These are phyloP conservation scores for Penicillium carneum DNA, from an alignment of 2,329 filamentous ascomycete species.

Conservation along the genomic window DNA sequence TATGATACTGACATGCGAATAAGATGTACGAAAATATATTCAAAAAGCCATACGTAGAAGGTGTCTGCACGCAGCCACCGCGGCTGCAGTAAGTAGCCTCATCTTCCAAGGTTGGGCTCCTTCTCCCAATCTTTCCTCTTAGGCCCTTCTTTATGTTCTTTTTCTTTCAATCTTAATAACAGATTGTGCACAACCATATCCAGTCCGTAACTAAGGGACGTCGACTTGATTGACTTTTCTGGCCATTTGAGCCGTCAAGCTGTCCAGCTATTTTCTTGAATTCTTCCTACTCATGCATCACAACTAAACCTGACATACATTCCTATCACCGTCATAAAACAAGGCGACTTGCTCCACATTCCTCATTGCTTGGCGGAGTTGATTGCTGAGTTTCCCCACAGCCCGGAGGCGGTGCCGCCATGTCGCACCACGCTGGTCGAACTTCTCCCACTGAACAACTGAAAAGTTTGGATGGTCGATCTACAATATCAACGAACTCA, in stretches of 20 bases:
- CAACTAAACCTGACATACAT: conserved; percentile 3
- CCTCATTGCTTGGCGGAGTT: conserved; percentile 20
- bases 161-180: background rate
- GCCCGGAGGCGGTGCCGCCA: conserved; percentile 41
- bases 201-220: background rate
- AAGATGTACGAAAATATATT: background rate
- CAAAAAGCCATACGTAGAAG: background rate
- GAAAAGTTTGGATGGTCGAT: conserved; percentile 6
- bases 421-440: conserved; percentile 38
- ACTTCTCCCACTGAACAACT: conserved; percentile 63
- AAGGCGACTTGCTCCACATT: conserved; percentile 37
- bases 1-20: background rate
- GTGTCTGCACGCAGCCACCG: conserved; percentile 9
- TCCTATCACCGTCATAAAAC: conserved; percentile 23
- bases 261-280: conserved; percentile 2
- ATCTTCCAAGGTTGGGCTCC: conserved; percentile 3
- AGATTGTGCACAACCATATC: background rate
- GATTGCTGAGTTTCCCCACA: conserved; percentile 37
- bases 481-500: conserved; percentile 4
- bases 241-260: background rate
- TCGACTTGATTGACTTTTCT: background rate
- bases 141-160: background rate
- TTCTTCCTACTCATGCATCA: conserved; percentile 10
- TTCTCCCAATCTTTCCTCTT: conserved; percentile 1
- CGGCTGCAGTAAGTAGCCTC: conserved; percentile 20